Percentiles rank a stretch among this genome's conserved stretches.
These are phyloP conservation scores for Magnolia officinalis DNA, from an alignment of 164 flowering plant genomes.

Conservation along the genomic window DNA sequence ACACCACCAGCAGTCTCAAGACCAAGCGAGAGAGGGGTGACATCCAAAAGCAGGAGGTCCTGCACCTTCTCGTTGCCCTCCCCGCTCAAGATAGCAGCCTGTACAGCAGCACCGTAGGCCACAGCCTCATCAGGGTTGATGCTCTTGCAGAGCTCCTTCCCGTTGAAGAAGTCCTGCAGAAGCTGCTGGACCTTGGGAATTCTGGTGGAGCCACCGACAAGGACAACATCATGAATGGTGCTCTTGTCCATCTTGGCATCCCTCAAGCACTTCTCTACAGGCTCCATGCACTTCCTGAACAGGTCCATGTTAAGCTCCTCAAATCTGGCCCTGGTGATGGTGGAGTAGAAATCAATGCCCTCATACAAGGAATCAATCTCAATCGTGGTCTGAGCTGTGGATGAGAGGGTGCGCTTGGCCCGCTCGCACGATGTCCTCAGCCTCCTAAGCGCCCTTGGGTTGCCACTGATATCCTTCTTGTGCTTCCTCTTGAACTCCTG, in stretches of 20 bases:
- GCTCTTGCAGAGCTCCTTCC: slow-evolving; percentile 29
- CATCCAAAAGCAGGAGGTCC: slow-evolving; percentile 29
- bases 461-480: slow-evolving; percentile 33
- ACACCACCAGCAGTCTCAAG: slow-evolving; percentile 33
- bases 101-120: slow-evolving; percentile 50
- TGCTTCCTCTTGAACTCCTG: slow-evolving; percentile 37
- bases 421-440: slow-evolving; percentile 33
- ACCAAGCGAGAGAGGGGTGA: slow-evolving; percentile 25
- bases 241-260: slow-evolving; percentile 41
- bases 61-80: slow-evolving; percentile 43
- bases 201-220: slow-evolving; percentile 51
- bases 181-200: slow-evolving; percentile 44
- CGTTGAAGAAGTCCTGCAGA: slow-evolving; percentile 35
- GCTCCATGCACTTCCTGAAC: slow-evolving; percentile 37
- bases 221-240: slow-evolving; percentile 38
- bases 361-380: slow-evolving; percentile 40
- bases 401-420: slow-evolving; percentile 34
- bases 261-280: slow-evolving; percentile 36
- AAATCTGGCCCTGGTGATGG: slow-evolving; percentile 34
- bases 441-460: slow-evolving; percentile 32
- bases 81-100: slow-evolving; percentile 31
- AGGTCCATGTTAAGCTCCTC: slow-evolving; percentile 39
- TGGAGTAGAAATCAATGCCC: slow-evolving; percentile 36
- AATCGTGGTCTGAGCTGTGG: slow-evolving; percentile 34
- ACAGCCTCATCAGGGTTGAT: slow-evolving; percentile 45